phyloP scores from a whole-genome alignment of 768 basidiomycete genomes.

The Strobilomyces echinocephalus region DNA sequence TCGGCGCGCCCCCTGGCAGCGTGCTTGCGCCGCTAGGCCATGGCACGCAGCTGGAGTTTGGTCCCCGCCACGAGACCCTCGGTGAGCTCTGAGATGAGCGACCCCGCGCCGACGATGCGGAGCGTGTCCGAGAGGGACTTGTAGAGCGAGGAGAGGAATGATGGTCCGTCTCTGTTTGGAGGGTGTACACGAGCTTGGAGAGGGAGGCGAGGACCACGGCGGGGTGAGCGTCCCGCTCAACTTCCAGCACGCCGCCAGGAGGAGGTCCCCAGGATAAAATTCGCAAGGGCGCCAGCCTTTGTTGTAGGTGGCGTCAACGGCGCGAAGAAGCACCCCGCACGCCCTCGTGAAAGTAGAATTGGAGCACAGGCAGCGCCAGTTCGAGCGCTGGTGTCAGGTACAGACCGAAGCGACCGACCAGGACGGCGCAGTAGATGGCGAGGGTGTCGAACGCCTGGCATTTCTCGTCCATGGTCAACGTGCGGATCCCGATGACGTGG shows the following conservation, averaged over 20 bases:
- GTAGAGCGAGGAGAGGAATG: constrained; percentile 74
- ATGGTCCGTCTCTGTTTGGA: constrained; percentile 64
- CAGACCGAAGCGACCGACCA: constrained; percentile 62
- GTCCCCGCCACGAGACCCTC: constrained; percentile 61
- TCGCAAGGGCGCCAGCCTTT: no score
- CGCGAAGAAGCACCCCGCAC: constrained; percentile 51
- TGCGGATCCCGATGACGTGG: constrained; percentile 70
- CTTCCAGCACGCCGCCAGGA: constrained; percentile 67
- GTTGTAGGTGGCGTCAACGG: no score
- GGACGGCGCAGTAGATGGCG: constrained; percentile 70
- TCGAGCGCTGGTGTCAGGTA: constrained; percentile 70
- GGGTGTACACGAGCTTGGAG: constrained; percentile 56
- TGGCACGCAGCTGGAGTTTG: constrained; percentile 60
- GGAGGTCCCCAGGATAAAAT: no score
- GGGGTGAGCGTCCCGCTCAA: constrained; percentile 57
- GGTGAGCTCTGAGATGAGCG: constrained; percentile 51
- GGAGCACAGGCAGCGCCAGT: constrained; percentile 62
- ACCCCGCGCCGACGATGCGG: constrained; percentile 50
- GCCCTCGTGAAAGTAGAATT: constrained; percentile 82
- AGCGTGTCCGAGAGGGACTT: constrained; percentile 62
- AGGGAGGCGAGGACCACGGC: constrained; percentile 66
- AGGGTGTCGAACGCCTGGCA: constrained; percentile 87
- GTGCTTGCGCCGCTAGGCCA: constrained; percentile 70
- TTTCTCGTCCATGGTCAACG: constrained; percentile 79
- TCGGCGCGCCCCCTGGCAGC: constrained; percentile 27